phyloP scores from a whole-genome alignment of 2,329 filamentous ascomycete species.

The Cercospora citrullina region DNA sequence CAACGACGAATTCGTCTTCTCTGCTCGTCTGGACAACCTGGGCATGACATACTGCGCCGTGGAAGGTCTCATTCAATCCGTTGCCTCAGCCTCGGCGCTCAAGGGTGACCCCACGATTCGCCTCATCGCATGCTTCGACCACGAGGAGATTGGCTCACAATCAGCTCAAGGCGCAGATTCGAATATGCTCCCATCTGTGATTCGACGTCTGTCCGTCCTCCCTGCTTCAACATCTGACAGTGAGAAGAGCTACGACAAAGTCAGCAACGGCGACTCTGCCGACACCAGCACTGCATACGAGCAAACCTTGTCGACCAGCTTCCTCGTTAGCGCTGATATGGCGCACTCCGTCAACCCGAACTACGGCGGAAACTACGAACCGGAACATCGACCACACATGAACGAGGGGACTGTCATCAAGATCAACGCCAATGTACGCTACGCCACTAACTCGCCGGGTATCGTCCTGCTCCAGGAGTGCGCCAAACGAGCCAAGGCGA shows the following conservation, averaged over 20 bases:
- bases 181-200: constrained; percentile 82
- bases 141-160: constrained; percentile 92
- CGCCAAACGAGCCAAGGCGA: constrained; percentile 59
- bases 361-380: constrained; percentile 88
- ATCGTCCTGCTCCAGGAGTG: constrained; percentile 90
- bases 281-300: constrained; percentile 82
- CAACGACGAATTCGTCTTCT: constrained; percentile 93
- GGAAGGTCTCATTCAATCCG: constrained; percentile 78
- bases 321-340: constrained; percentile 97
- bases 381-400: constrained; percentile 87
- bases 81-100: constrained; percentile 63
- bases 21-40: constrained; percentile 90
- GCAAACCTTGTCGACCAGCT: constrained; percentile 85
- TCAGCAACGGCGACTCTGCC: constrained; percentile 51
- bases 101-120: constrained; percentile 79
- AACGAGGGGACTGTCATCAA: constrained; percentile 97
- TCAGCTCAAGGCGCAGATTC: constrained; percentile 93
- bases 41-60: constrained; percentile 95
- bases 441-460: constrained; percentile 93
- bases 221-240: constrained; percentile 59
- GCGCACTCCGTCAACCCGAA: constrained; percentile 95
- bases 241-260: constrained; percentile 65
- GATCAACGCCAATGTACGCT: constrained; percentile 95
- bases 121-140: constrained; percentile 92
- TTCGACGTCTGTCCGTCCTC: constrained; percentile 81